Percentiles rank a stretch among this genome's conserved stretches.
Evolutionary conservation across 1,139 yeast genomes (phyloP).

Genomic region (Maudiozyma humilis): DNA sequence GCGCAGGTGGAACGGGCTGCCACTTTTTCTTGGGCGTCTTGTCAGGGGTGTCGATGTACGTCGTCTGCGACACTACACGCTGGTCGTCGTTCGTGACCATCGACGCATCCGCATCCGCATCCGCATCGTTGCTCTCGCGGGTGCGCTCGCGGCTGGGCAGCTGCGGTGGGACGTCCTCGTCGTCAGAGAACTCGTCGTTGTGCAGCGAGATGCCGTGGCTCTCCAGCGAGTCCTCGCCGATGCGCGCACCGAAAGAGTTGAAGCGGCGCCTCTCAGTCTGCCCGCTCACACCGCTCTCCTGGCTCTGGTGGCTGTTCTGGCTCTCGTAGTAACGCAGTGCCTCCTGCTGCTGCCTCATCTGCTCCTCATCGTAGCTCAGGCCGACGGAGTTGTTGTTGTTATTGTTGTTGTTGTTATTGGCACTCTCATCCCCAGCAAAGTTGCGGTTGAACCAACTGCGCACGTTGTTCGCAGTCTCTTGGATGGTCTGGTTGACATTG

Average conservation of each 20-base stretch:
- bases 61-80: conserved; percentile 25
- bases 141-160: conserved; percentile 33
- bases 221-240: conserved; percentile 48
- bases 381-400: conserved; percentile 13
- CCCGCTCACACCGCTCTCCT: not conserved
- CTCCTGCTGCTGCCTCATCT: conserved; percentile 21
- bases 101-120: conserved; percentile 10
- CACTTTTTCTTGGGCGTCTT: conserved; percentile 18
- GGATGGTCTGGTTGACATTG: conserved; percentile 65
- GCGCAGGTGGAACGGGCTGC: conserved; percentile 26
- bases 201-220: conserved; percentile 49
- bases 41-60: conserved; percentile 30
- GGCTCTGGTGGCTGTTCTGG: conserved; percentile 6
- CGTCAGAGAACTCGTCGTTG: conserved; percentile 35
- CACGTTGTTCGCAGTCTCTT: conserved; percentile 73
- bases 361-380: conserved; percentile 4
- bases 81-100: conserved; percentile 12
- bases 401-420: conserved; percentile 30
- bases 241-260: conserved; percentile 30
- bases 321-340: conserved; percentile 15
- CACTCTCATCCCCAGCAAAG: conserved; percentile 24
- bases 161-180: conserved; percentile 38
- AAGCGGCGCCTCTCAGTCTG: conserved; percentile 31
- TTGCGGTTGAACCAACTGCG: conserved; percentile 74
- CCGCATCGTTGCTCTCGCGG: not conserved